Percentiles rank a stretch among this genome's conserved stretches.
Evolutionary conservation across 2,329 filamentous ascomycete species (phyloP).

Genomic region (Nectriaceae sp.): DNA sequence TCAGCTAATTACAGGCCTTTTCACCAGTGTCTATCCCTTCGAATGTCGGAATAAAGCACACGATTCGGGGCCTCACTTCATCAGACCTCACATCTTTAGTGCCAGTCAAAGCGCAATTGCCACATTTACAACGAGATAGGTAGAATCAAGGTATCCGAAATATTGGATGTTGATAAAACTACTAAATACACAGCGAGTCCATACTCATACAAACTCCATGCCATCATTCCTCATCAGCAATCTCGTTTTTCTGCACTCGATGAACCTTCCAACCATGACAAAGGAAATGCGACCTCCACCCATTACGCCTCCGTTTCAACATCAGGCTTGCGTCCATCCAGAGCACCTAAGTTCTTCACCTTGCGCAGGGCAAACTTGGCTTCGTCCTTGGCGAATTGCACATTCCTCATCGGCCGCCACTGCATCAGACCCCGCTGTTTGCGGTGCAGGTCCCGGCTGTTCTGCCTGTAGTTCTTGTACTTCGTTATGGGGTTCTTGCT

Average conservation of each 20-base stretch:
- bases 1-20: too few species aligned
- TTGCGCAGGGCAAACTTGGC: conserved; percentile 75
- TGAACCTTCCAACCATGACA: conserved; percentile 1
- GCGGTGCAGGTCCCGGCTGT: conserved; percentile 75
- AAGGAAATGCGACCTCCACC: conserved; percentile 2
- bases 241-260: neutral
- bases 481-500: conserved; percentile 57
- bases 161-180: neutral
- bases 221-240: neutral
- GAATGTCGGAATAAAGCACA: too few species aligned
- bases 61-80: too few species aligned
- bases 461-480: conserved; percentile 64
- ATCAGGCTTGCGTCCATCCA: conserved; percentile 83
- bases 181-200: too few species aligned
- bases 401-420: conserved; percentile 87
- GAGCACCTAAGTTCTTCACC: conserved; percentile 72
- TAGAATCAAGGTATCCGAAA: too few species aligned
- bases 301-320: conserved; percentile 75
- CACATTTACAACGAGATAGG: too few species aligned
- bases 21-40: too few species aligned
- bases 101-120: too few species aligned
- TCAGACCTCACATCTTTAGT: too few species aligned
- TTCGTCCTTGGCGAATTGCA: conserved; percentile 86
- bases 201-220: neutral
- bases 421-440: conserved; percentile 93